These are phyloP conservation scores for Fonsecaea pedrosoi DNA, from an alignment of 2,329 filamentous ascomycete species.

Conservation along the genomic window DNA sequence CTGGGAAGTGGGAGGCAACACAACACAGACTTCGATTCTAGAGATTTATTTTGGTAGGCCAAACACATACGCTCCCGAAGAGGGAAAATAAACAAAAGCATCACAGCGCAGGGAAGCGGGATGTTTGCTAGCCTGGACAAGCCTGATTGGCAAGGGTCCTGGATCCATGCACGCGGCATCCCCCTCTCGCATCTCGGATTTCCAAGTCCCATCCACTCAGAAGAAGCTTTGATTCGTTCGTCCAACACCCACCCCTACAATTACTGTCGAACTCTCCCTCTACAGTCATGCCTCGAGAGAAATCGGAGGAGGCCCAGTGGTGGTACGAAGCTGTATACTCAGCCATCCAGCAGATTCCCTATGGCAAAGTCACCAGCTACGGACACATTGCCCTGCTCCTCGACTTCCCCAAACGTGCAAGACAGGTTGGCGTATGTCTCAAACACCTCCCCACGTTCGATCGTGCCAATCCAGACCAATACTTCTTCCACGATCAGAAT, in stretches of 20 bases:
- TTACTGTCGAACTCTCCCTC: neutral
- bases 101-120: neutral
- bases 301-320: slow-evolving; percentile 55
- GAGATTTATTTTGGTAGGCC: slow-evolving; percentile 1
- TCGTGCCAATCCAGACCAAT: slow-evolving; percentile 51
- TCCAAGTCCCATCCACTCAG: neutral
- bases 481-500: slow-evolving; percentile 72
- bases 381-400: slow-evolving; percentile 71
- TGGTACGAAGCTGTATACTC: slow-evolving; percentile 73
- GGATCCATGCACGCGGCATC: neutral
- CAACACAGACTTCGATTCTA: neutral
- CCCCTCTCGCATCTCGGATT: neutral
- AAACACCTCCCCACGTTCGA: slow-evolving; percentile 75
- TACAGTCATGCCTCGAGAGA: slow-evolving; percentile 49
- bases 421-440: slow-evolving; percentile 88
- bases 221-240: neutral
- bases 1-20: neutral
- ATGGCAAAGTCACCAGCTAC: slow-evolving; percentile 84
- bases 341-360: slow-evolving; percentile 83
- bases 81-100: slow-evolving; percentile 14
- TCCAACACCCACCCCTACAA: neutral
- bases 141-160: neutral
- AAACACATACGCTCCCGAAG: neutral
- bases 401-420: slow-evolving; percentile 70
- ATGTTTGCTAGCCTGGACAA: neutral